These are phyloP conservation scores for Geotrichum macrosporum DNA, from an alignment of 1,139 yeast species.

Conservation along the genomic window DNA sequence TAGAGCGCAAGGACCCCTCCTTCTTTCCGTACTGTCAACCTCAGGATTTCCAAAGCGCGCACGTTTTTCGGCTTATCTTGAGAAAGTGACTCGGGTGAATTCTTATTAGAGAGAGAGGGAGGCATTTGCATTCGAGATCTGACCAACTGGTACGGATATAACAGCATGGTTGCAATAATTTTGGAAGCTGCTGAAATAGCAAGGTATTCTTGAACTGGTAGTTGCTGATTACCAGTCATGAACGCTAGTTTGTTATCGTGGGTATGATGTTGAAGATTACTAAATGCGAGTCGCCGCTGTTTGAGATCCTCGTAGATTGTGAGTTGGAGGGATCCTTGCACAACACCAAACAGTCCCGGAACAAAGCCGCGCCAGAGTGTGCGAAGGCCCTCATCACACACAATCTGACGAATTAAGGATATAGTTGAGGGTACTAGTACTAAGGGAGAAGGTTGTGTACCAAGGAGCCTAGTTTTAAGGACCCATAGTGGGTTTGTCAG, in stretches of 20 bases:
- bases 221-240: too few relatives aligned
- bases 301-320: slow-evolving; percentile 61
- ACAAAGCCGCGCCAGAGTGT: slow-evolving; percentile 81
- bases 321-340: slow-evolving; percentile 86
- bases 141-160: slow-evolving; percentile 84
- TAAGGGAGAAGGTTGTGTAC: slow-evolving; percentile 8
- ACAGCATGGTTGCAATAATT: slow-evolving; percentile 56
- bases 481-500: slow-evolving; percentile 93
- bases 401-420: slow-evolving; percentile 1
- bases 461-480: slow-evolving; percentile 59
- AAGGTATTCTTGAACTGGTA: slow-evolving; percentile 55
- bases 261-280: slow-evolving; percentile 48
- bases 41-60: slow-evolving; percentile 21
- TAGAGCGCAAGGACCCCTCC: slow-evolving; percentile 64
- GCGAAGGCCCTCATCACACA: slow-evolving; percentile 54
- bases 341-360: slow-evolving; percentile 78
- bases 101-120: neutral
- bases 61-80: neutral
- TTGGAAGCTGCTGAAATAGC: slow-evolving; percentile 67
- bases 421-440: neutral
- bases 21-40: slow-evolving; percentile 30
- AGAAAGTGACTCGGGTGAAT: neutral
- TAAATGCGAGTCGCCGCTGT: too few relatives aligned
- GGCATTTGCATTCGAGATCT: slow-evolving; percentile 68
- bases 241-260: too few relatives aligned